These are phyloP conservation scores for Penicillium sp. DNA, from an alignment of 2,329 filamentous ascomycete genomes.

Conservation along the genomic window DNA sequence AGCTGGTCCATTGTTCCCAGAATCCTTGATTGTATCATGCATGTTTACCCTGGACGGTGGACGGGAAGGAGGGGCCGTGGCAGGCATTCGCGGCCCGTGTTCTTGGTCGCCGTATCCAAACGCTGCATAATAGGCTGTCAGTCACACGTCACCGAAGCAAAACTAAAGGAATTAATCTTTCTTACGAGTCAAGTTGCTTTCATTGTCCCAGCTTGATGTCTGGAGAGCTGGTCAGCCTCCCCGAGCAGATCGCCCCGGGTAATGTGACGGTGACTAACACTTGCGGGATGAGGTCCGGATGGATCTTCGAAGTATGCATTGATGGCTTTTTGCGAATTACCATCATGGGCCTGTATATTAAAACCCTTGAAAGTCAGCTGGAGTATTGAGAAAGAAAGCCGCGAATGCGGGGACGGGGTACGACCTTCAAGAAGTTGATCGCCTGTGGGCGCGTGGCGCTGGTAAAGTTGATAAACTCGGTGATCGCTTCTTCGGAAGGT, in stretches of 20 bases:
- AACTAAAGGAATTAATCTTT: background rate
- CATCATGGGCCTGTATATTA: conserved; percentile 41
- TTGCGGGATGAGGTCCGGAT: conserved; percentile 30
- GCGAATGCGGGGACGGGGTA: background rate
- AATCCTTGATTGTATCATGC: conserved; percentile 22
- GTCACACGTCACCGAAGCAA: background rate
- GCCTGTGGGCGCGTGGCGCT: conserved; percentile 42
- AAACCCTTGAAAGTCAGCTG: background rate
- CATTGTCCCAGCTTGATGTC: conserved; percentile 23
- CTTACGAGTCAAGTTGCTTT: conserved; percentile 30
- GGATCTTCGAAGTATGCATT: conserved; percentile 52
- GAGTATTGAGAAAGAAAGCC: background rate
- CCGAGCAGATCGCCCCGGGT: background rate
- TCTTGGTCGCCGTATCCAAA: conserved; percentile 41
- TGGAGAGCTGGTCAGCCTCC: conserved; percentile 14
- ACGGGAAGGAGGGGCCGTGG: conserved; percentile 45
- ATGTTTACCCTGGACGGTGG: conserved; percentile 47
- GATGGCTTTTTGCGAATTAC: conserved; percentile 46
- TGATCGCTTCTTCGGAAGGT: conserved; percentile 42
- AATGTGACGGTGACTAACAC: conserved; percentile 18
- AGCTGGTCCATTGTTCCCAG: conserved; percentile 23
- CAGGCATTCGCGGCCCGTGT: conserved; percentile 34
- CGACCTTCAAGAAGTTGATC: conserved; percentile 43
- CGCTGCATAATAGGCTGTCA: conserved; percentile 25
- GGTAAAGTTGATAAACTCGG: conserved; percentile 43